Conservation (phyloP, 2,329 filamentous ascomycete genomes). For the Apiospora sp. region DNA sequence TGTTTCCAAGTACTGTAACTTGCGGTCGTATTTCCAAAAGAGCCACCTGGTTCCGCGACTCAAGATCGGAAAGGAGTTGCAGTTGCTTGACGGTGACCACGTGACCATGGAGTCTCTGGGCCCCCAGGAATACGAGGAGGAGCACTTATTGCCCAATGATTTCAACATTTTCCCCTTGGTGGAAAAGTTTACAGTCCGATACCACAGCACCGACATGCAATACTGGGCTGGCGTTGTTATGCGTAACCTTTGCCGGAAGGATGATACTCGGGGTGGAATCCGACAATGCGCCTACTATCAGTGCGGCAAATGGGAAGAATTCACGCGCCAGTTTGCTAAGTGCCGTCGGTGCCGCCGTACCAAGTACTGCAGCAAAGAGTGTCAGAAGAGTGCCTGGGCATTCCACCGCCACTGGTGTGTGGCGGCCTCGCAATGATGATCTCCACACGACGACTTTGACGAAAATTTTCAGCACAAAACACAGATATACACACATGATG, state of each 20-base stretch:
- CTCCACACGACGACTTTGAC: constrained; percentile 27
- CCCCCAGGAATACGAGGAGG: constrained; percentile 71
- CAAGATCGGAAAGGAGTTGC: constrained; percentile 86
- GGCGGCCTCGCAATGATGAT: constrained; percentile 65
- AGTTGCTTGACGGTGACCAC: constrained; percentile 77
- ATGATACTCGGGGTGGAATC: constrained; percentile 92
- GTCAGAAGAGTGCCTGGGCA: constrained; percentile 98
- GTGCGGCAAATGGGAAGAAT: constrained; percentile 98
- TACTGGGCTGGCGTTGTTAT: constrained; percentile 99
- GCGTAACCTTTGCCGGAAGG: constrained; percentile 97
- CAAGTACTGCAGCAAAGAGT: constrained; percentile 99
- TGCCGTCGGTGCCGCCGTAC: constrained; percentile 94
- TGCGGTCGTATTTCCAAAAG: constrained; percentile 93
- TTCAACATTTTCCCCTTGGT: constrained; percentile 99
- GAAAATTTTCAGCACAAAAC: constrained; percentile 27
- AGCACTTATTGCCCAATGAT: constrained; percentile 91
- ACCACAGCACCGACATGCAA: constrained; percentile 97
- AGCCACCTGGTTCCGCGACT: constrained; percentile 93
- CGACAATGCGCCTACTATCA: constrained; percentile 97
- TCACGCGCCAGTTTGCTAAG: constrained; percentile 95
- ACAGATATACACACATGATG: constrained; percentile 16
- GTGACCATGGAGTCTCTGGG: constrained; percentile 48
- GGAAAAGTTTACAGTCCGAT: constrained; percentile 96
- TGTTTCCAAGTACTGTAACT: constrained; percentile 97
- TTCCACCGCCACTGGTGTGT: constrained; percentile 99